A percentile compares a stretch with the other conserved stretches of the same genome.
phyloP scores from a whole-genome alignment of 306 rosid genomes.

The Gillenia trifoliata region DNA sequence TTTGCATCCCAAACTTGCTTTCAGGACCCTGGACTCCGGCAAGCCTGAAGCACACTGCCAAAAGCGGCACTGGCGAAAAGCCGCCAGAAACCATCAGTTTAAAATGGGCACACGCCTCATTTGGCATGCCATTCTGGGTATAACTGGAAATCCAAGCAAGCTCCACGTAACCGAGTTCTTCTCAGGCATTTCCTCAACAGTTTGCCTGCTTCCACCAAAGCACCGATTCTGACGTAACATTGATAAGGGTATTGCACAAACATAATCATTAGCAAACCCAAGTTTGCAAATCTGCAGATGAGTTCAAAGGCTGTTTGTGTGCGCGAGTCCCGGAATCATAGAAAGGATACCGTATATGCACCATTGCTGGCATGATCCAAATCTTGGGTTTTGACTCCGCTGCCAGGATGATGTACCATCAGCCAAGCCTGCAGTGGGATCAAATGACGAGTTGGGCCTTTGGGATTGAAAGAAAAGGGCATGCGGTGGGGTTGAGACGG shows the following conservation, averaged over 20 bases:
- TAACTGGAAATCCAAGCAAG: conserved; percentile 75
- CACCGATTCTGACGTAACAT: conserved; percentile 46
- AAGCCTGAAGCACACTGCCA: conserved; percentile 76
- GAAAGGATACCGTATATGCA: conserved; percentile 29
- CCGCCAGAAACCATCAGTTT: conserved; percentile 48
- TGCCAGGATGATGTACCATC: conserved; percentile 28
- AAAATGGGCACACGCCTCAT: conserved; percentile 59
- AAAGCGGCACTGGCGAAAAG: conserved; percentile 52
- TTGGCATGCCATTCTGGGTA: conserved; percentile 46
- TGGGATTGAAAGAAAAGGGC: conserved; percentile 21
- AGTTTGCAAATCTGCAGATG: conserved; percentile 57
- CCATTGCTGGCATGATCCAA: conserved; percentile 10
- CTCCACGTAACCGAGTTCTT: conserved; percentile 75
- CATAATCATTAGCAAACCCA: conserved; percentile 55
- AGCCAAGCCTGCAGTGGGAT: conserved; percentile 23
- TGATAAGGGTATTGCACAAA: conserved; percentile 70
- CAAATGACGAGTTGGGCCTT: conserved; percentile 4
- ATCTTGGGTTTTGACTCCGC: conserved; percentile 11
- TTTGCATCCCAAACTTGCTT: conserved; percentile 56
- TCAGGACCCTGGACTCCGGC: conserved; percentile 48
- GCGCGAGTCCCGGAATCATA: conserved; percentile 33
- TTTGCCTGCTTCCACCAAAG: conserved; percentile 45
- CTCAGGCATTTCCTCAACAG: conserved; percentile 71
- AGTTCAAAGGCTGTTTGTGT: conserved; percentile 47
- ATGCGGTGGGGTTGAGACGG: conserved; percentile 9